Percentiles rank a stretch among this genome's conserved stretches.
Evolutionary conservation across 805 yeast species (phyloP).

Genomic region (Ogataea paraovalis): DNA sequence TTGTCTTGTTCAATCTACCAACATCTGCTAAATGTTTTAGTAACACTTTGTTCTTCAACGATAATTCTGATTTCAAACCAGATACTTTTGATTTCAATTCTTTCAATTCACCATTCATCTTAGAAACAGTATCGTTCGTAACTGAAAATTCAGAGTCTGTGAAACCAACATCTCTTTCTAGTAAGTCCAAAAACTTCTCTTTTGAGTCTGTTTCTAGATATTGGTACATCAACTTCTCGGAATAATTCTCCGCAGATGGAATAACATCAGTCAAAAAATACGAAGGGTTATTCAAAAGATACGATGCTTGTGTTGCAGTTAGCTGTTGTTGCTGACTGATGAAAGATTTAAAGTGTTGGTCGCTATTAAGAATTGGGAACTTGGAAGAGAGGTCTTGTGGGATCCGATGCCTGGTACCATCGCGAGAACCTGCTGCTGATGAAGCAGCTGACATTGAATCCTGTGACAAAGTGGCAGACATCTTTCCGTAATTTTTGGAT

Average conservation of each 20-base stretch:
- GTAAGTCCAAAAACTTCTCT: conserved; percentile 55
- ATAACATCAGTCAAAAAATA: conserved; percentile 20
- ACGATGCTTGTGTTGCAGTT: background rate
- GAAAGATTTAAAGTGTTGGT: conserved; percentile 6
- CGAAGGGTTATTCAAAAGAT: conserved; percentile 12
- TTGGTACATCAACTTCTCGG: conserved; percentile 55
- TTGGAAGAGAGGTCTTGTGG: conserved; percentile 13
- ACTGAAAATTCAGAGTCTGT: conserved; percentile 20
- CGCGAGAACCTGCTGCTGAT: background rate
- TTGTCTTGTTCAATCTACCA: conserved; percentile 25
- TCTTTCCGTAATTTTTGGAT: too few species aligned
- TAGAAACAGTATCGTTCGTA: conserved; percentile 15
- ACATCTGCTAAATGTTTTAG: conserved; percentile 30
- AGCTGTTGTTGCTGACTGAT: conserved; percentile 6
- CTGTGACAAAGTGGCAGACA: background rate
- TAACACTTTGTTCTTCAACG: conserved; percentile 16
- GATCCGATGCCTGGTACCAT: background rate
- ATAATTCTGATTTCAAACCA: conserved; percentile 16
- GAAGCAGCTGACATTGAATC: background rate
- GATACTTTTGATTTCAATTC: conserved; percentile 15
- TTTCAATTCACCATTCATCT: conserved; percentile 12
- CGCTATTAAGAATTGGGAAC: conserved; percentile 17
- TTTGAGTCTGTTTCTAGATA: conserved; percentile 71
- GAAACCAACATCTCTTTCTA: conserved; percentile 35
- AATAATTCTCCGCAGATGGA: conserved; percentile 36